phyloP scores from a whole-genome alignment of 2,329 filamentous ascomycete genomes.

The Tolypocladium endophyticum region DNA sequence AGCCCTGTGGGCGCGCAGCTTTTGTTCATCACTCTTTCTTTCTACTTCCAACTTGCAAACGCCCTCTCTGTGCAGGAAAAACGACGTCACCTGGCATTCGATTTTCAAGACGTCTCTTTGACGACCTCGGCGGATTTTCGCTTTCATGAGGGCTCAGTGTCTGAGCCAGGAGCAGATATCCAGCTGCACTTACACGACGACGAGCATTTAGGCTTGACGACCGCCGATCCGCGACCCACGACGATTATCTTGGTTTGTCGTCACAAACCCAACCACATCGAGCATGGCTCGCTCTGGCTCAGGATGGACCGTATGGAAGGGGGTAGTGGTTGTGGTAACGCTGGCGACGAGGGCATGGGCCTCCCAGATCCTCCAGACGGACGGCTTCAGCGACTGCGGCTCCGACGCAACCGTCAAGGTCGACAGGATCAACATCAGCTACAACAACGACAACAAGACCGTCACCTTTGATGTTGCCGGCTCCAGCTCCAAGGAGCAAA shows the following conservation, averaged over 20 bases:
- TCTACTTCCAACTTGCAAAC: neutral
- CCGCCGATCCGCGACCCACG: neutral
- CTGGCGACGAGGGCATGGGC: slow-evolving; percentile 43
- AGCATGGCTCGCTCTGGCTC: slow-evolving; percentile 21
- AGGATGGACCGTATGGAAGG: slow-evolving; percentile 19
- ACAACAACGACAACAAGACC: slow-evolving; percentile 62
- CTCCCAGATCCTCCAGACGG: slow-evolving; percentile 65
- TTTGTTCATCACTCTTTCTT: slow-evolving; percentile 4
- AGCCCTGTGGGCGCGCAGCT: slow-evolving; percentile 12
- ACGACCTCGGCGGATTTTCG: neutral
- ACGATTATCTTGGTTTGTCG: neutral
- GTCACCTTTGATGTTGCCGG: slow-evolving; percentile 78
- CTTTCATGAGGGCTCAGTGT: neutral
- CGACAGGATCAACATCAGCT: slow-evolving; percentile 64
- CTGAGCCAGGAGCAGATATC: neutral
- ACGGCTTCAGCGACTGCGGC: slow-evolving; percentile 66
- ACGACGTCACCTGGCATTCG: neutral
- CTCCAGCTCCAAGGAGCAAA: slow-evolving; percentile 60
- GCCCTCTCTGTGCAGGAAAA: no score
- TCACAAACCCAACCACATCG: neutral
- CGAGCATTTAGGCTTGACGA: neutral
- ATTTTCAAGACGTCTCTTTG: neutral
- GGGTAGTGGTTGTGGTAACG: slow-evolving; percentile 21
- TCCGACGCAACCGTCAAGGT: slow-evolving; percentile 50
- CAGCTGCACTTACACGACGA: neutral